Base-by-base conservation (phyloP, 768 basidiomycete species). In the Tricholoma matsutake region DNA sequence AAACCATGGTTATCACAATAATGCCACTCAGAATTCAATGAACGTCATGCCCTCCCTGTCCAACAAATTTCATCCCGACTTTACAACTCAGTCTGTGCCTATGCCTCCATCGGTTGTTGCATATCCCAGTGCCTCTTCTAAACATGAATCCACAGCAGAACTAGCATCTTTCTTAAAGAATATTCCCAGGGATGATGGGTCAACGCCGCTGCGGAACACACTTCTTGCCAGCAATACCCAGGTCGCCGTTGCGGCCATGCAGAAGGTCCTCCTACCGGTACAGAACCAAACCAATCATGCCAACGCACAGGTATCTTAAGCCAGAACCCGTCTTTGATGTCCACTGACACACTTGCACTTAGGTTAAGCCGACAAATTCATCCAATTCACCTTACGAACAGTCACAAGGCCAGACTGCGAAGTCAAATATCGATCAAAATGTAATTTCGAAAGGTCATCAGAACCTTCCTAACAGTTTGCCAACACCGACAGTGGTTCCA, bases 401-500 rank as follows among this genome's bases (percentile, higher is more conserved):
- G 6, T 53, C 29, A n/a, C 51, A 53, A 32, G 51, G 51, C 18
- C 51, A 31, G 9, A 32, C 31, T 31, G n/a, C 29, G n/a, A 53
- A 53, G n/a, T 8, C 51, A 53, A 53, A 53, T n/a, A 16, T 53
- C n/a, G 29, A 53, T 31, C 51, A 53, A 32, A 29, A 16, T 31
- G 32, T 53, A n/a, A n/a, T 31, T 32, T 32, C 8, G 1, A 53
- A 53, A 32, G 51, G 25, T 32, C 51, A n/a, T 11, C 29, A 53
- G 32, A 31, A 14, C 51, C 14, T 53, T 16, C 51, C 51, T 53
- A 32, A 53, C 51, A 18, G n/a, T 18, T 32, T 18, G n/a, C 18
- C n/a, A 32, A 32, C 56, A 2, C 43, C 41, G 32, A 47, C 56
- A 34, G 29, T 47, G n/a, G 57, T 62, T 25, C 45, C 62, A 57